Conservation (phyloP, 2,329 filamentous ascomycete species). For the Neonectria punicea region DNA sequence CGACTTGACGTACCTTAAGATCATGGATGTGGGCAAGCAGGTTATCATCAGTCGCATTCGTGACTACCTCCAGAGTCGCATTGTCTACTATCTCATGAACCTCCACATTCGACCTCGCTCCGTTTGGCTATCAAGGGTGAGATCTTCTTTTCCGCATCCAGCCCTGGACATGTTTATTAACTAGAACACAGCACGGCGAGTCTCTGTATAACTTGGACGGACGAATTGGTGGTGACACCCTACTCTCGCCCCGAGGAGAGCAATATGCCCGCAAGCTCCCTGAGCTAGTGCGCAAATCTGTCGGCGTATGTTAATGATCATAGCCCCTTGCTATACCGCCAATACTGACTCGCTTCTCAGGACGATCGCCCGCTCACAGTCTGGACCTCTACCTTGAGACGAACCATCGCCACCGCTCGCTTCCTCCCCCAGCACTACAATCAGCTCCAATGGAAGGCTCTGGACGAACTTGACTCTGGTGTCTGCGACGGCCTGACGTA, state of each 20-base stretch:
- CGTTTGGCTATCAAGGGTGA: conserved; percentile 93
- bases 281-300: conserved; percentile 84
- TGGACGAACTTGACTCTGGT: conserved; percentile 96
- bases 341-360: conserved; percentile 48
- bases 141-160: conserved; percentile 46
- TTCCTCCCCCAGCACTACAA: conserved; percentile 86
- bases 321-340: too few relatives aligned
- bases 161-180: conserved; percentile 12
- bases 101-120: conserved; percentile 96
- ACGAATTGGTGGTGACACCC: conserved; percentile 91
- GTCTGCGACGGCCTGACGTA: conserved; percentile 98
- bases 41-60: conserved; percentile 98
- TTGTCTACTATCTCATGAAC: conserved; percentile 99
- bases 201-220: conserved; percentile 91
- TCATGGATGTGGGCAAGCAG: conserved; percentile 94
- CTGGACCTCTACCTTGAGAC: conserved; percentile 73
- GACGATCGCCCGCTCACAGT: conserved; percentile 70
- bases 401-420: conserved; percentile 91
- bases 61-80: conserved; percentile 94
- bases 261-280: conserved; percentile 88
- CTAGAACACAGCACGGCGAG: conserved; percentile 79
- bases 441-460: conserved; percentile 97
- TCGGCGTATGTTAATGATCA: conserved; percentile 71
- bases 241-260: conserved; percentile 86
- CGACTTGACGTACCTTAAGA: conserved; percentile 93